These are phyloP conservation scores for Populus tomentosa DNA, from an alignment of 441 rosid genomes.

Conservation along the genomic window DNA sequence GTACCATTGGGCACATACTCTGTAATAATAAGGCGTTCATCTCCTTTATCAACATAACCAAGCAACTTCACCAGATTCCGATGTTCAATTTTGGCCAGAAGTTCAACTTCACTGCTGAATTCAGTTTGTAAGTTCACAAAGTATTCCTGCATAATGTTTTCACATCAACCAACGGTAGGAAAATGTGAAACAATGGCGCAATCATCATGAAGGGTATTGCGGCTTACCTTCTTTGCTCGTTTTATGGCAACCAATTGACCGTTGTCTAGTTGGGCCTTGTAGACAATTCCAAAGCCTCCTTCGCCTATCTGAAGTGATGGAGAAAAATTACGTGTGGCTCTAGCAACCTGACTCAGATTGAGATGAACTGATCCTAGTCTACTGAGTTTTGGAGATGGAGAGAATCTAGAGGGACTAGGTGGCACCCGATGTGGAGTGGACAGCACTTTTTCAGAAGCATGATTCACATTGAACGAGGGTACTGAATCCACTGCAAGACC, in stretches of 20 bases:
- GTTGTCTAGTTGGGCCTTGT: constrained; percentile 60
- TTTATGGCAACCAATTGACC: constrained; percentile 85
- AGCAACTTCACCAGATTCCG: constrained; percentile 82
- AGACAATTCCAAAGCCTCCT: constrained; percentile 91
- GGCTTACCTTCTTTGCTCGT: constrained; percentile 85
- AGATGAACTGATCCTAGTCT: constrained; percentile 65
- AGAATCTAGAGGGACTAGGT: constrained; percentile 80
- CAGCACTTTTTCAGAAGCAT: constrained; percentile 59
- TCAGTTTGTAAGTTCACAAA: constrained; percentile 63
- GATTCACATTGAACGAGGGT: constrained; percentile 43
- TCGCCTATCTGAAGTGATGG: constrained; percentile 58
- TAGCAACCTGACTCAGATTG: constrained; percentile 43
- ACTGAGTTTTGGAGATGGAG: constrained; percentile 65
- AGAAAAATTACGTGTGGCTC: constrained; percentile 78
- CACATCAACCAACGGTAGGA: constrained; percentile 17
- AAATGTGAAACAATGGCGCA: constrained; percentile 5
- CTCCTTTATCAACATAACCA: constrained; percentile 77
- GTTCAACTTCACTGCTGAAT: constrained; percentile 91
- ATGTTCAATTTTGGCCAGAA: constrained; percentile 85
- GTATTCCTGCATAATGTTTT: constrained; percentile 48
- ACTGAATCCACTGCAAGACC: constrained; percentile 56
- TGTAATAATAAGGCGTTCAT: constrained; percentile 86
- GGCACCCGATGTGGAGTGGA: constrained; percentile 72
- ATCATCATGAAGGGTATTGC: constrained; percentile 2
- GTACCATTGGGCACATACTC: constrained; percentile 91